Base-by-base conservation (phyloP, 306 rosid genomes). In the Potentilla sterilis region DNA sequence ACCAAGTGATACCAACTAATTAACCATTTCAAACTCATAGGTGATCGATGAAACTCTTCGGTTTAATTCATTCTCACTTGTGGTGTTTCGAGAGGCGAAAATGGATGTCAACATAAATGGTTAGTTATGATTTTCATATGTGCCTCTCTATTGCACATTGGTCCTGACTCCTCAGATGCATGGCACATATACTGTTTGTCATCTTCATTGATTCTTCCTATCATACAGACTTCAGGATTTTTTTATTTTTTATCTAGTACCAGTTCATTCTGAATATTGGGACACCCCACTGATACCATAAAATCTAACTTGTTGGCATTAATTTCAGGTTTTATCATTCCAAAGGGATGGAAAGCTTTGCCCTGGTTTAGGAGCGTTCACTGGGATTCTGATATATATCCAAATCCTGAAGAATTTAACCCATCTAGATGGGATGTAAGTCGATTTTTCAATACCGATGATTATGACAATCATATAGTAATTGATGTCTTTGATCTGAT, bases 21-120 rank as follows among this genome's bases (percentile, higher is more conserved):
- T n/a, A 32, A 44, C 34, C 19, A 28, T 43, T 74, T 43, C 47
- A 10, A 74, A 42, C 77, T 58, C 46, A 10, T 58, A 91, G 97
- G 98, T 87, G 79, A 90, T 95, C 19, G 98, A 92, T 22, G 98
- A 95, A 92, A 88, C 97, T 4, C 71, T 95, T 75, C 95, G 98
- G 0, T 44, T 90, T 28, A 62, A 86, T 54, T 88, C 98, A 7
- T 95, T 95, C 87, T 95, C 98, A 19, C 83, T 90, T 11, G 75
- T 75, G 1, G 98, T 92, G 7, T 95, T 95, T 79, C 82, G 98
- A 44, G 88, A 92, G 88, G 98, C 98, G 0, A 95, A 87, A 52
- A 69, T 41, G 3, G 97, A 95, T 81, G 92, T 90, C 74, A 83
- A 70, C 38, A 75, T 95, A 24, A 78, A 75, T 58, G 96, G 97